Evolutionary conservation across 192 early-diverging fungal species (phyloP), one percentile per base, ranked within the genome.

Genomic region (Coemansia reversa): DNA sequence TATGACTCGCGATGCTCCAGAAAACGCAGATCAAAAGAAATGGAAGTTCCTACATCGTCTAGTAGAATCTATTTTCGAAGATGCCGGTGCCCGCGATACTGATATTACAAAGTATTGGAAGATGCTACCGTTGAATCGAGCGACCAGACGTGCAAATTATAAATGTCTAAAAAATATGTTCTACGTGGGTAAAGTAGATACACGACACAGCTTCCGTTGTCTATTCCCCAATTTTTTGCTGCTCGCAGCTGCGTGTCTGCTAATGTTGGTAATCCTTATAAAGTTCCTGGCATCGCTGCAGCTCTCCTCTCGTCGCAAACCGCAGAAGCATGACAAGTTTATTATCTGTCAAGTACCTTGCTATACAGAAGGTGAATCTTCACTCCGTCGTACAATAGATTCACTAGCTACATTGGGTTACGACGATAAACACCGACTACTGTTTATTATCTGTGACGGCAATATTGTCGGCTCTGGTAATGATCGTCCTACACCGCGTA

Each of bases 321-420:
- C 90, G 22, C 94, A 95, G 62, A 90, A 94, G 74, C 88, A 89
- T 55, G 94, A 98, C 83, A 95, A 94, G 84, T 95, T 96, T 84
- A 89, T 96, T 58, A 95, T 98, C 73, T 90, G 89, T 61, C 90
- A 94, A 69, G 94, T 98, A 33, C 94, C 96, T 39, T 96, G 94
- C 76, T 96, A 96, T 72, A 95, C 94, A 1, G 94, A 96, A 82
- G 93, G 89, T 52, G 90, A 92, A 59, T 90, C 93, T 23, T 89
- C 87, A 16, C 81, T 97, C 32, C 83, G 86, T 19, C 88, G 91
- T 63, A 96, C 94, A 2, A 89, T 95, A 55, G 90, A 95, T 63
- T 89, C 90, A 19, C 81, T 96, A 24, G 86, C 94, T 4, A 70
- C 82, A 3, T 69, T 95, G 18, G 72, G 81, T 6, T 95, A 94